Base-by-base conservation (phyloP, 768 basidiomycete species). In the Boletus fagicola region DNA sequence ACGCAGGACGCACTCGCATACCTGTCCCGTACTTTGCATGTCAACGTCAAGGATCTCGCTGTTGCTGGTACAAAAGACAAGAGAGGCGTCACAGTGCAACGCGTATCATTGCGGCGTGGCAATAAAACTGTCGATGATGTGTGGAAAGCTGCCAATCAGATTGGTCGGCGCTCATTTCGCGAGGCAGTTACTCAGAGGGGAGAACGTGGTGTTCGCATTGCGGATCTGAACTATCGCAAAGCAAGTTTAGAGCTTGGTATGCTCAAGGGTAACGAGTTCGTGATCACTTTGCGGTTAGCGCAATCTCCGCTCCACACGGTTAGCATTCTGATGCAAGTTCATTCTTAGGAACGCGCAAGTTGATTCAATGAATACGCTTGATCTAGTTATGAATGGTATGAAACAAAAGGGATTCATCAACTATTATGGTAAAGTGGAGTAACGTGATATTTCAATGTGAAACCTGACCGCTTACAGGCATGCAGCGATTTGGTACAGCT, bases 401-500 rank as follows among this genome's bases (percentile, higher is more conserved):
- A 91, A 93, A 71, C 73, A 80, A 52, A 84, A 83, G 56, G 97
- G 97, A 0, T 99, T 98, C 74, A 92, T 99, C 71, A 99, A 99
- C 70, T 99, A 98, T 69, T 99, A 97, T 68, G 95, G 94, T 92
- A 73, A 55, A 66, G 48, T 45, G 13, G 38, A 24, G 24, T 28
- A 33, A 56, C 22, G 30, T 35, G 35, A 50, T 43, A 12, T 53
- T 44, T 43, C n/a, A 16, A 22, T 12, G 28, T 35, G 51, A 53
- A 16, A 40, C n/a, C 38, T 60, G n/a, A 65, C 50, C 31, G 5
- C 61, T 58, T 33, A 42, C 40, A 91, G 94, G 96, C 45, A 98
- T 99, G 96, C 97, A 99, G 68, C 88, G 97, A 12, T 99, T 99
- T 74, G 97, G 97, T 48, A 98, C 95, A 2, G 94, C 97, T 16